Conservation (phyloP, 2,329 filamentous ascomycete species). For the Colletotrichum gigasporum region DNA sequence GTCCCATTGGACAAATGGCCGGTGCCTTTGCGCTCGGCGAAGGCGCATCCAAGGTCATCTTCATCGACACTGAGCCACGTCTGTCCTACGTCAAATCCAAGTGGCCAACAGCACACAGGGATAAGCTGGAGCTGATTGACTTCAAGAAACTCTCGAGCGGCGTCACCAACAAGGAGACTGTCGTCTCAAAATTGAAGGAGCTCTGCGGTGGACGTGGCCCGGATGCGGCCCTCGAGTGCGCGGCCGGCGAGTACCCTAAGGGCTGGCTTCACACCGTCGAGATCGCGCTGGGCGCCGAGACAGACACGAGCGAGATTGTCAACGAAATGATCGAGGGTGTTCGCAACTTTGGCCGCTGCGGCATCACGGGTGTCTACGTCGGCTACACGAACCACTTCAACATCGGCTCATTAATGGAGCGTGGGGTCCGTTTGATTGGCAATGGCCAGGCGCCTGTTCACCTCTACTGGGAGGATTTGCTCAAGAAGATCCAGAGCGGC, state of each 20-base stretch:
- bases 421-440: constrained; percentile 81
- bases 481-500: constrained; percentile 71
- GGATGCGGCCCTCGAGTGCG: constrained; percentile 77
- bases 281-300: constrained; percentile 74
- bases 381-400: constrained; percentile 83
- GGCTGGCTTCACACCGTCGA: constrained; percentile 69
- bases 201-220: constrained; percentile 77
- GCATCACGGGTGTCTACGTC: constrained; percentile 78
- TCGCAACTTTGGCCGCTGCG: constrained; percentile 76
- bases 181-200: constrained; percentile 78
- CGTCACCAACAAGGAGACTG: constrained; percentile 66
- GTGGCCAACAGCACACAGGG: constrained; percentile 57
- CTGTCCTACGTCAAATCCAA: constrained; percentile 73
- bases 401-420: constrained; percentile 85
- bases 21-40: constrained; percentile 79
- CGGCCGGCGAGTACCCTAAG: constrained; percentile 69
- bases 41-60: constrained; percentile 78
- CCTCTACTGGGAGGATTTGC: constrained; percentile 83
- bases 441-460: constrained; percentile 78
- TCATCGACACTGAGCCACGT: constrained; percentile 79
- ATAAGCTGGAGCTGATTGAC: constrained; percentile 74
- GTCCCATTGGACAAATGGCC: constrained; percentile 87
- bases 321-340: constrained; percentile 85
- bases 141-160: constrained; percentile 69
- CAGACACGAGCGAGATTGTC: constrained; percentile 82